Evolutionary conservation across 805 yeast species (phyloP), one percentile per base, ranked within the genome.

Genomic region (Candida coquimbonensis): DNA sequence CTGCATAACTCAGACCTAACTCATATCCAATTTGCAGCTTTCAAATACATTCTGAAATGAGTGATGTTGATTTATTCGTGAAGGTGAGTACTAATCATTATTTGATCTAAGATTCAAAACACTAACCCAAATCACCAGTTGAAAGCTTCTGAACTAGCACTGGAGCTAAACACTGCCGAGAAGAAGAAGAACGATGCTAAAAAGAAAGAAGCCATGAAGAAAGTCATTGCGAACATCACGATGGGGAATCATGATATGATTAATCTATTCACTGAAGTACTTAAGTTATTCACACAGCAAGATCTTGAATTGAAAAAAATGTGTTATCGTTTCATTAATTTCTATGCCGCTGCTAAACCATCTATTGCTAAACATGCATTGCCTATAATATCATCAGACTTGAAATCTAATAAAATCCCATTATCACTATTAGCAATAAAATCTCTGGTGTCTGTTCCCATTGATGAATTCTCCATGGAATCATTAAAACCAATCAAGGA

Each of bases 161-260:
- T 57, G 3, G 69, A 65, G 47, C 42, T 65, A 13, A 65, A 66
- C 31, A 55, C 52, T 35, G 51, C 59, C 7, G 69, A 68, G 26
- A 69, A 67, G 48, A 73, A 69, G 58, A 72, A 70, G 53, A 57
- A 61, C 24, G 59, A 54, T 4, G 46, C 64, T n/a, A 68, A 63
- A 50, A 61, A 61, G 40, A 78, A 74, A 53, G 65, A 68, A 11
- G 73, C 81, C 1, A 61, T 91, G 56, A 82, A 81, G 61, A 85
- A 84, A 56, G 75, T 88, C 26, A 72, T 90, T 8, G 91, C 96
- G 38, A 90, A 89, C 63, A 74, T 88, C 63, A 83, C 95, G 7
- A 72, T 88, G 64, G 88, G 89, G 42, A 87, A 87, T 61, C 74
- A 74, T 46, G 96, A 91, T 58, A 78, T 89, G 77, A 70, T 79